Conservation (phyloP, 2,329 filamentous ascomycete species). For the Leptosphaerulina australis region DNA sequence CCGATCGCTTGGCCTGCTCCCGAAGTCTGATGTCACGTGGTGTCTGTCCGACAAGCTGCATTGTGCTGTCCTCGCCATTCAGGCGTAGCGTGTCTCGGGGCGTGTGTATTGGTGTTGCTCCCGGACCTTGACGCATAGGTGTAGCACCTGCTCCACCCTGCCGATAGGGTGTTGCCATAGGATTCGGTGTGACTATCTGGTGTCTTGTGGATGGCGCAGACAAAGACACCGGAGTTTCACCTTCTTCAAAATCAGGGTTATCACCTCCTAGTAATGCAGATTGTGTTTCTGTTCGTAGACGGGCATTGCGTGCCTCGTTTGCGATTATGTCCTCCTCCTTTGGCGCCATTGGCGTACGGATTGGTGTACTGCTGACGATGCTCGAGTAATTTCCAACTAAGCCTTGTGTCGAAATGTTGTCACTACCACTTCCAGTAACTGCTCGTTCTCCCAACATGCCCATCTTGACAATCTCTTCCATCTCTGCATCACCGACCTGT, state of each 20-base stretch:
- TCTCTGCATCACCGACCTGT: constrained; percentile 88
- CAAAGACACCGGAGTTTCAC: constrained; percentile 82
- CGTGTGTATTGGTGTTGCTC: constrained; percentile 84
- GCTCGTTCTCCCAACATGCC: constrained; percentile 90
- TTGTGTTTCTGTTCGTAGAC: constrained; percentile 88
- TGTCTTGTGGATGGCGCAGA: constrained; percentile 83
- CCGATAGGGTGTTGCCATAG: constrained; percentile 86
- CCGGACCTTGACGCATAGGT: constrained; percentile 64
- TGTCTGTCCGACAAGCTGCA: constrained; percentile 73
- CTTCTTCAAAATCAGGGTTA: constrained; percentile 86
- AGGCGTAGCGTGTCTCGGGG: constrained; percentile 86
- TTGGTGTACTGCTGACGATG: constrained; percentile 81
- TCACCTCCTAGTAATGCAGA: constrained; percentile 93
- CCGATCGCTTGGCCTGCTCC: constrained; percentile 70
- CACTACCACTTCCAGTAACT: constrained; percentile 75
- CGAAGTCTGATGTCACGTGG: constrained; percentile 75
- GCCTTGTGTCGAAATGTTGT: constrained; percentile 83
- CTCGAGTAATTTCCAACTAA: constrained; percentile 86
- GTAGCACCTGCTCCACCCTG: constrained; percentile 71
- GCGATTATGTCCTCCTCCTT: constrained; percentile 94
- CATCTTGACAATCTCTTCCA: constrained; percentile 99
- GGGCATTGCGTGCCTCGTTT: constrained; percentile 94
- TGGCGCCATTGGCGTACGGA: constrained; percentile 88
- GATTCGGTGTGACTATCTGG: constrained; percentile 88
- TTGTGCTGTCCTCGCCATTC: constrained; percentile 70